Evolutionary conservation across 495 filamentous ascomycete species (phyloP).

Genomic region (Daldinia loculata): DNA sequence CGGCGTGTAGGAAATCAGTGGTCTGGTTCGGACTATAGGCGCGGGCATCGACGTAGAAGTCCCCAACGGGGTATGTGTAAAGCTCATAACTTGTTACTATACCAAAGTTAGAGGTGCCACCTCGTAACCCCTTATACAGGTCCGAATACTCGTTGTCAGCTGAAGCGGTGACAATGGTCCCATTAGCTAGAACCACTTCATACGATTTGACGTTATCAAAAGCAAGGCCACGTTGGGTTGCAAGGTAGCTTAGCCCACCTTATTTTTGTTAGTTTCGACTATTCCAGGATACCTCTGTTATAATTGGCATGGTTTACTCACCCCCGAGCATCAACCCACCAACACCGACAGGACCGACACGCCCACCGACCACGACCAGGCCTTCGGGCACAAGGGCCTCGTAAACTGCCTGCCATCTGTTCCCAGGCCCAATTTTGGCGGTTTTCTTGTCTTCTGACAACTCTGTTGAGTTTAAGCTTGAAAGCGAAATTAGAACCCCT

Average conservation of each 20-base stretch:
- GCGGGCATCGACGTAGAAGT: slow-evolving; percentile 41
- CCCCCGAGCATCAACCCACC: slow-evolving; percentile 52
- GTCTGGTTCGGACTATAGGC: slow-evolving; percentile 33
- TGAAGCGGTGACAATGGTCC: slow-evolving; percentile 60
- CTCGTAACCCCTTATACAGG: slow-evolving; percentile 54
- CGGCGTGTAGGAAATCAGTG: slow-evolving; percentile 27
- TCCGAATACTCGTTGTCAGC: slow-evolving; percentile 46
- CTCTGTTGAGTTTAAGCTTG: slow-evolving; percentile 51
- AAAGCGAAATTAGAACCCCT: slow-evolving; percentile 64
- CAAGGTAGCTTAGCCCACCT: slow-evolving; percentile 58
- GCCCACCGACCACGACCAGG: slow-evolving; percentile 57
- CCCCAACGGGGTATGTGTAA: slow-evolving; percentile 49
- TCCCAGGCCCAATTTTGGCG: slow-evolving; percentile 57
- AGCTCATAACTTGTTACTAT: slow-evolving; percentile 59
- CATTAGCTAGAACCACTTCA: slow-evolving; percentile 65
- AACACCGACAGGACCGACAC: slow-evolving; percentile 54
- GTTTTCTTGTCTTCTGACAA: slow-evolving; percentile 54
- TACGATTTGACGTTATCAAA: slow-evolving; percentile 62
- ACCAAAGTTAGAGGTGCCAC: slow-evolving; percentile 58
- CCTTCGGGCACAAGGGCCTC: slow-evolving; percentile 51
- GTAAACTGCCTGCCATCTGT: slow-evolving; percentile 60
- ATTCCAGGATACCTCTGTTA: slow-evolving; percentile 20
- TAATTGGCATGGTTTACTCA: slow-evolving; percentile 8
- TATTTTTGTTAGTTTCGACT: slow-evolving; percentile 3
- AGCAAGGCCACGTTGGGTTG: slow-evolving; percentile 63